phyloP scores from a whole-genome alignment of 768 basidiomycete species.

The Boletus barrowsii region DNA sequence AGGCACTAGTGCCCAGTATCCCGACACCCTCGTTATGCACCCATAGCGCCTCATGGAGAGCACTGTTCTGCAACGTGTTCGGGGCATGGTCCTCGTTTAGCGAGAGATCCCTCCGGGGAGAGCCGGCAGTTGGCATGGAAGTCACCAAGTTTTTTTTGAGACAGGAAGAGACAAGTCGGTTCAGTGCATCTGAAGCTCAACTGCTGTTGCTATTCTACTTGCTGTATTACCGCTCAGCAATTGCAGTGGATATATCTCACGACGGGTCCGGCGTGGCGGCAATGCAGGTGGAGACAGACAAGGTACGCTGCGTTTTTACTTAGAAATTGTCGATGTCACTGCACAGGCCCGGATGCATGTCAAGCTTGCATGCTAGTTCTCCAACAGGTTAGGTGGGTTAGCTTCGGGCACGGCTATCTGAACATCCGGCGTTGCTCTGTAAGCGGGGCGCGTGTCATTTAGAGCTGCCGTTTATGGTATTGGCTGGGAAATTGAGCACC shows the following conservation, averaged over 20 bases:
- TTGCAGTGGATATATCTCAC: slow-evolving; percentile 7
- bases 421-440: slow-evolving; percentile 10
- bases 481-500: not conserved
- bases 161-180: not conserved
- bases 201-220: not conserved
- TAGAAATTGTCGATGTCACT: slow-evolving; percentile 14
- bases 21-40: slow-evolving; percentile 17
- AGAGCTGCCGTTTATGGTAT: not conserved
- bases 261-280: slow-evolving; percentile 8
- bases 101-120: slow-evolving; percentile 10
- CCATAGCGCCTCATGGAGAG: slow-evolving; percentile 16
- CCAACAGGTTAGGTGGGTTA: slow-evolving; percentile 1
- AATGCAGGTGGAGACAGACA: slow-evolving; percentile 14
- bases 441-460: not conserved
- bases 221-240: slow-evolving; percentile 6
- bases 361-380: slow-evolving; percentile 4
- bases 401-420: slow-evolving; percentile 22
- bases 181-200: not conserved
- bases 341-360: slow-evolving; percentile 13
- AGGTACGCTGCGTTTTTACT: slow-evolving; percentile 14
- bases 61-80: slow-evolving; percentile 16
- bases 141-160: not conserved
- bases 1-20: not conserved
- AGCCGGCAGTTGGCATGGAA: slow-evolving; percentile 8
- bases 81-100: slow-evolving; percentile 10